Conservation (phyloP, 306 rosid species). For the Cicer arietinum region DNA sequence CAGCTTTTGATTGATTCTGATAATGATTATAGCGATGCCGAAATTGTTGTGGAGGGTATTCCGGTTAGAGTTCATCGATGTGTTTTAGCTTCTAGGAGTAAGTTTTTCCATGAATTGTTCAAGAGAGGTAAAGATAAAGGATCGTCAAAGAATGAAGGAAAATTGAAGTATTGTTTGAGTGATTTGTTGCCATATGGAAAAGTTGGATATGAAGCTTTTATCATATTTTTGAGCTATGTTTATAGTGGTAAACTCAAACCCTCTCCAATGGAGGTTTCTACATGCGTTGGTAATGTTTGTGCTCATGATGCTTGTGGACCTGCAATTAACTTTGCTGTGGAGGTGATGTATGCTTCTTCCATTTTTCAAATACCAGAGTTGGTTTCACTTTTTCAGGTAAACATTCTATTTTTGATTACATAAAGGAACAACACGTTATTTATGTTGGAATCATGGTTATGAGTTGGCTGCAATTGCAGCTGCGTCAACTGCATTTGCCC, state of each 20-base stretch:
- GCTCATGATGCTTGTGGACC: constrained; percentile 92
- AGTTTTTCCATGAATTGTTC: constrained; percentile 73
- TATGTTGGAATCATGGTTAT: neutral
- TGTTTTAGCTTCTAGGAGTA: constrained; percentile 80
- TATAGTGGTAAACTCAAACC: constrained; percentile 86
- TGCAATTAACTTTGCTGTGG: constrained; percentile 83
- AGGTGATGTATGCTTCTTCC: constrained; percentile 90
- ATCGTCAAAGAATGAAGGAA: constrained; percentile 56
- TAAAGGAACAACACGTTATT: neutral
- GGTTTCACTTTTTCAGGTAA: constrained; percentile 83
- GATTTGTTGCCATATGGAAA: constrained; percentile 74
- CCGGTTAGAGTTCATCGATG: constrained; percentile 78
- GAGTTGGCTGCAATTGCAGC: no score
- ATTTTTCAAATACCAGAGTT: constrained; percentile 86
- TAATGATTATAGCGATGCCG: constrained; percentile 75
- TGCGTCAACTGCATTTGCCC: no score
- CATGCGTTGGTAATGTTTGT: constrained; percentile 79
- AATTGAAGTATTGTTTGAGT: constrained; percentile 67
- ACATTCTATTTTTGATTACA: neutral
- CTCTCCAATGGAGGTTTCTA: constrained; percentile 79
- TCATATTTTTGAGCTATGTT: constrained; percentile 65
- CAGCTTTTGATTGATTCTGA: constrained; percentile 72
- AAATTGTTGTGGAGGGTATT: constrained; percentile 66
- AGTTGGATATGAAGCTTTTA: constrained; percentile 84
- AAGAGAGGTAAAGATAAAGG: constrained; percentile 58